Conservation (phyloP, 345 rosid genomes). For the Rhizophora mangle region DNA sequence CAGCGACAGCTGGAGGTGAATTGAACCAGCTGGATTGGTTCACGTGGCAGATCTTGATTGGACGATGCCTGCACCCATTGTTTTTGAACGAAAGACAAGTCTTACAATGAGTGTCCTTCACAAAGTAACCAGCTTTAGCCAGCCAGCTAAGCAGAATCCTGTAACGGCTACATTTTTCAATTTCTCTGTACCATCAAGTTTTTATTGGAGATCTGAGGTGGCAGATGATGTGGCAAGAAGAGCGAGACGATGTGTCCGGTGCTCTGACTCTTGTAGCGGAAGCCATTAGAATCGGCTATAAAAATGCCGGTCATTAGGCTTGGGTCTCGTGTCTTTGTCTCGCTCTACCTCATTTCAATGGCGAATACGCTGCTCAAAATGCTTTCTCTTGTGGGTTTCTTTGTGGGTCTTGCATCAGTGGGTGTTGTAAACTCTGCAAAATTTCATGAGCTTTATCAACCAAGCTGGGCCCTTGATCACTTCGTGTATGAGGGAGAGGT, state of each 20-base stretch:
- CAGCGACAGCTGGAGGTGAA: constrained; percentile 45
- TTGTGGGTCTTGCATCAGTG: constrained; percentile 35
- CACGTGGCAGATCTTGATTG: constrained; percentile 1
- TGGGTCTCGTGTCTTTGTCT: neutral
- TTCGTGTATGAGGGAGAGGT: constrained; percentile 73
- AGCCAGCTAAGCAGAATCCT: constrained; percentile 27
- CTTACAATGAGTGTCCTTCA: constrained; percentile 11
- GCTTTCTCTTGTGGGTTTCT: constrained; percentile 24
- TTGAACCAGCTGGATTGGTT: constrained; percentile 32
- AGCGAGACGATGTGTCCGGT: constrained; percentile 16
- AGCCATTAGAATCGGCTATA: constrained; percentile 41
- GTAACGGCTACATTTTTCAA: constrained; percentile 47
- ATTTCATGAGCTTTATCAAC: constrained; percentile 74
- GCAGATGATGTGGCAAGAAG: constrained; percentile 39
- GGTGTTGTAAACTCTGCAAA: constrained; percentile 42
- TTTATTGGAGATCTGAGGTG: constrained; percentile 22
- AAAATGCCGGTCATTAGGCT: constrained; percentile 5
- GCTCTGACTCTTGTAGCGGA: constrained; percentile 13
- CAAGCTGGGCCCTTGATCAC: constrained; percentile 91
- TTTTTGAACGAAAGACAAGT: constrained; percentile 17
- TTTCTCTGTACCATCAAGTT: constrained; percentile 8
- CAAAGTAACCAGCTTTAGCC: constrained; percentile 34
- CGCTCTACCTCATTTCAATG: constrained; percentile 18
- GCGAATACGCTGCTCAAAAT: constrained; percentile 14
- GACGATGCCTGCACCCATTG: neutral